Evolutionary conservation across 140 eudicot genomes (phyloP).

Genomic region (Flaveria floridana): DNA sequence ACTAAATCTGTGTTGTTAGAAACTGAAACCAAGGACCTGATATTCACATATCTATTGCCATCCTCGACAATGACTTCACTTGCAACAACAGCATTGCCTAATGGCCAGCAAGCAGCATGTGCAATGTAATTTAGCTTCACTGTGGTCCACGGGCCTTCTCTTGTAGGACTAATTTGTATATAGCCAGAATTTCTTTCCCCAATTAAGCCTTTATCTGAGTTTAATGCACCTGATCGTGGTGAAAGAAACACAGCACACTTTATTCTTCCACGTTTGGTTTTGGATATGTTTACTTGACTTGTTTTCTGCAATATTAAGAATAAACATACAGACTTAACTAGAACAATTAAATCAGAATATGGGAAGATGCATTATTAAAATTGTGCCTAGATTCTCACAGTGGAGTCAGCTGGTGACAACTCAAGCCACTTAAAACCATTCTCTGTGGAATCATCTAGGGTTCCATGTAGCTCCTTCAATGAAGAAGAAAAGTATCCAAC

Average conservation of each 20-base stretch:
- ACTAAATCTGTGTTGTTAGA: constrained; percentile 59
- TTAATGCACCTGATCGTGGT: constrained; percentile 42
- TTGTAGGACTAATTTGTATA: constrained; percentile 82
- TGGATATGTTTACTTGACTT: constrained; percentile 29
- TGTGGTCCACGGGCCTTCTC: constrained; percentile 93
- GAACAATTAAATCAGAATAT: neutral
- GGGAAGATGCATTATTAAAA: neutral
- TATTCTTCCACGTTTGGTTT: constrained; percentile 49
- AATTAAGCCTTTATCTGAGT: constrained; percentile 30
- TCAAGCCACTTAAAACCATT: constrained; percentile 57
- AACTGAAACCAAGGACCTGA: constrained; percentile 86
- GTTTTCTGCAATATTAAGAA: constrained; percentile 45
- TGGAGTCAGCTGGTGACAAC: constrained; percentile 58
- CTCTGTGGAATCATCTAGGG: constrained; percentile 36
- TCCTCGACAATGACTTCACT: constrained; percentile 82
- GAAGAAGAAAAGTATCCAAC: constrained; percentile 76
- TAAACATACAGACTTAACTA: constrained; percentile 19
- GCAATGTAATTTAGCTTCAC: constrained; percentile 83
- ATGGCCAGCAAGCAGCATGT: constrained; percentile 89
- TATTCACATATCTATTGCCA: constrained; percentile 85
- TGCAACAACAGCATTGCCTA: constrained; percentile 88
- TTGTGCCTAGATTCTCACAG: constrained; percentile 42
- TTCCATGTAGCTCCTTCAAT: constrained; percentile 47
- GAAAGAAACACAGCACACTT: constrained; percentile 64
- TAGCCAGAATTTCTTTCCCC: constrained; percentile 53